Conservation (phyloP, 768 basidiomycete species). For the Amanita exitialis region DNA sequence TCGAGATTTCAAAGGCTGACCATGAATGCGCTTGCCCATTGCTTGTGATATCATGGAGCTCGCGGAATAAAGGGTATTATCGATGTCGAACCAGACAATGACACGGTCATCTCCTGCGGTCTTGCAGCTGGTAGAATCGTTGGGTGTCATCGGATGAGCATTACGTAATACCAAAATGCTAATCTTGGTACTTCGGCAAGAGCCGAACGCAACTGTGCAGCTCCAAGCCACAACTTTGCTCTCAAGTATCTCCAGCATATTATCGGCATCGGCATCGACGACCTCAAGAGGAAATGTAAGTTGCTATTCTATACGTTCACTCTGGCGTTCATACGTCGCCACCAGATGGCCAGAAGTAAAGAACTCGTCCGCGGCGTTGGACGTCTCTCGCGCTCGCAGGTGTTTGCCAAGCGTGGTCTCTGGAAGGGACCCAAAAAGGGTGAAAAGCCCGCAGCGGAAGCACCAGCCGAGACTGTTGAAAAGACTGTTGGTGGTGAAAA, state of each 20-base stretch:
- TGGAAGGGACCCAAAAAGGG: conserved; percentile 82
- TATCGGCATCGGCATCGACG: conserved; percentile 40
- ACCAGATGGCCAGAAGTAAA: conserved; percentile 80
- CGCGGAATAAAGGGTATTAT: conserved; percentile 81
- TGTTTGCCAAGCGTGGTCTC: conserved; percentile 71
- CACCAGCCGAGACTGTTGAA: conserved; percentile 57
- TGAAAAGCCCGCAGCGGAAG: conserved; percentile 49
- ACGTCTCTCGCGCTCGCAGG: conserved; percentile 75
- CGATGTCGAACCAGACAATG: conserved; percentile 78
- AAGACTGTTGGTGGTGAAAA: conserved; percentile 82
- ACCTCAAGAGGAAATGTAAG: conserved; percentile 41
- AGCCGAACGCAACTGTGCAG: conserved; percentile 33
- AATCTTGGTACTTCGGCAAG: conserved; percentile 23
- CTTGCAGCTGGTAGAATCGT: background rate
- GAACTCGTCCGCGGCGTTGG: conserved; percentile 77
- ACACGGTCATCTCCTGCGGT: conserved; percentile 37
- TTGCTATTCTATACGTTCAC: conserved; percentile 8
- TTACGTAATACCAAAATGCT: conserved; percentile 2
- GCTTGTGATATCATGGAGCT: conserved; percentile 64
- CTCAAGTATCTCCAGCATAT: conserved; percentile 22
- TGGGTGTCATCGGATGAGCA: background rate
- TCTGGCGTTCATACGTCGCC: conserved; percentile 9
- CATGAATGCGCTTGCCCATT: conserved; percentile 75
- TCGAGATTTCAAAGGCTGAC: conserved; percentile 20
- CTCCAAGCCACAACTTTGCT: conserved; percentile 29